Percentiles rank a stretch among this genome's conserved stretches.
These are phyloP conservation scores for Alternaria arbusti DNA, from an alignment of 2,329 filamentous ascomycete species.

Conservation along the genomic window DNA sequence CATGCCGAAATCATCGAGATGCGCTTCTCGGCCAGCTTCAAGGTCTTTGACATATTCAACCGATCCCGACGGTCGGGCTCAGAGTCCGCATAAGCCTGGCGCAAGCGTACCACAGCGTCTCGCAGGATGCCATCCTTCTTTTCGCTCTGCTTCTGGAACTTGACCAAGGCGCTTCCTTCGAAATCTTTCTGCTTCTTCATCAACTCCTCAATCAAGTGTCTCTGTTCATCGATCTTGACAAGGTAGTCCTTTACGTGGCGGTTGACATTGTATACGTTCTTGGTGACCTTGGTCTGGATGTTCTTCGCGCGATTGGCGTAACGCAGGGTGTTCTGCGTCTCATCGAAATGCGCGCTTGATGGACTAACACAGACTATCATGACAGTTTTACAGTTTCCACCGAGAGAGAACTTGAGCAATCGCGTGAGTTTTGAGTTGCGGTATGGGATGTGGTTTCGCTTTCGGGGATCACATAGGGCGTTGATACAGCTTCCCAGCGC, in stretches of 20 bases:
- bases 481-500: conserved; percentile 98
- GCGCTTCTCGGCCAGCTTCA: conserved; percentile 81
- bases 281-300: conserved; percentile 99
- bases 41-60: conserved; percentile 77
- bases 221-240: conserved; percentile 99
- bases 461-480: conserved; percentile 89
- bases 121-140: conserved; percentile 78
- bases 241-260: conserved; percentile 98
- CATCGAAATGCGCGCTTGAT: conserved; percentile 95
- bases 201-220: conserved; percentile 94
- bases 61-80: conserved; percentile 79
- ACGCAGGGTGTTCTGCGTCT: conserved; percentile 95
- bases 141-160: conserved; percentile 88
- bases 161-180: conserved; percentile 80
- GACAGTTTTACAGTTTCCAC: conserved; percentile 97
- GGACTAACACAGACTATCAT: conserved; percentile 99
- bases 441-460: conserved; percentile 93
- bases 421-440: conserved; percentile 97
- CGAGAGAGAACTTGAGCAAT: conserved; percentile 93
- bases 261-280: conserved; percentile 98
- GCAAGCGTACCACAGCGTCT: conserved; percentile 81
- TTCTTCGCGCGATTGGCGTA: conserved; percentile 99
- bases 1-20: conserved; percentile 88
- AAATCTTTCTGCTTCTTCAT: conserved; percentile 91
- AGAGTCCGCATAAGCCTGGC: conserved; percentile 83